Percentiles rank a stretch among this genome's conserved stretches.
Conservation (phyloP, 2,329 filamentous ascomycete genomes). For the Hymenoscyphus albidus region DNA sequence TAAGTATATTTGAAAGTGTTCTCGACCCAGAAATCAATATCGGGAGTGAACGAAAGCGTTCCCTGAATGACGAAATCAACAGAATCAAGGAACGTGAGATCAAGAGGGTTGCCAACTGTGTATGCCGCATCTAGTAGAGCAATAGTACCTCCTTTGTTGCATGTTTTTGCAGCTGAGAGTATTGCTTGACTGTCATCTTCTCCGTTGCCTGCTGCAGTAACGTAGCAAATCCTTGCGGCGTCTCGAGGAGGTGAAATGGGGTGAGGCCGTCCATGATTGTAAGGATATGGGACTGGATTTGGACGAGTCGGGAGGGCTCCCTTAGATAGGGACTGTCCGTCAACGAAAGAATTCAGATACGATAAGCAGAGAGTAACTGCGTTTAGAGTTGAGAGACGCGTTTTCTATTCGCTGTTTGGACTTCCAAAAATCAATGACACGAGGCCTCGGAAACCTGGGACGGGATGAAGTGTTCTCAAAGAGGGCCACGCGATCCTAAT, state of each 20-base stretch:
- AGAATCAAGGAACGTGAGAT: slow-evolving; percentile 52
- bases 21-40: not conserved
- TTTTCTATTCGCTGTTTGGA: not conserved
- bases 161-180: slow-evolving; percentile 40
- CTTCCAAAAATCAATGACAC: not conserved
- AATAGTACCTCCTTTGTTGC: slow-evolving; percentile 56
- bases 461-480: not conserved
- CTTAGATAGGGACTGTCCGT: not conserved
- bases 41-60: not conserved
- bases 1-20: not conserved
- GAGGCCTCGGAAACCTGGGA: not conserved
- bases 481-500: not conserved
- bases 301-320: slow-evolving; percentile 5
- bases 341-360: not conserved
- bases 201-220: slow-evolving; percentile 6
- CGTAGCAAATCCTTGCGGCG: slow-evolving; percentile 7
- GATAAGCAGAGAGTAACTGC: not conserved
- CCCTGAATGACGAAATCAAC: slow-evolving; percentile 49
- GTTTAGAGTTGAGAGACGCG: not conserved
- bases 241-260: slow-evolving; percentile 1
- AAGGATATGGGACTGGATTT: not conserved
- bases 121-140: slow-evolving; percentile 50
- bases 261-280: slow-evolving; percentile 11
- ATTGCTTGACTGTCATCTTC: not conserved
- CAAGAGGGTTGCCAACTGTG: slow-evolving; percentile 51